Evolutionary conservation across 2,329 filamentous ascomycete genomes (phyloP).

Genomic region (Aspergillus melleus): DNA sequence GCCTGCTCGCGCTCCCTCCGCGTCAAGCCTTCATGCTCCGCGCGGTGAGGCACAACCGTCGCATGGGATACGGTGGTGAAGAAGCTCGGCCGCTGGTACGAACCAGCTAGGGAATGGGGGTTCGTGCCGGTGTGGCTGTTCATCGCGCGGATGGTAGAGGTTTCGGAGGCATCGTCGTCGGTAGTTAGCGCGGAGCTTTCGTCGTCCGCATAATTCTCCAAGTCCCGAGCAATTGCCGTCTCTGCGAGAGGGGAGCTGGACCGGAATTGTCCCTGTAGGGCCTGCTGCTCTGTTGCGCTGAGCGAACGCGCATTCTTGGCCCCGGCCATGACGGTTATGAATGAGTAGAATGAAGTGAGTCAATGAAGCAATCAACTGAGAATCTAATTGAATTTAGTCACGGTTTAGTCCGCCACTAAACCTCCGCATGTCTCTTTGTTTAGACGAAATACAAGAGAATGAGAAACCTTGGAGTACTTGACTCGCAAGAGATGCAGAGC

Average conservation of each 20-base stretch:
- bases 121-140: constrained; percentile 38
- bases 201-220: constrained; percentile 64
- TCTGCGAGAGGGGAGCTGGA: constrained; percentile 67
- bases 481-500: background rate
- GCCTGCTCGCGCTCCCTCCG: constrained; percentile 56
- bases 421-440: background rate
- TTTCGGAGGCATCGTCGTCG: constrained; percentile 41
- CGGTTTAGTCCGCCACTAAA: background rate
- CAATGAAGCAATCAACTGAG: background rate
- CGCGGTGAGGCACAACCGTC: constrained; percentile 59
- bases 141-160: constrained; percentile 43
- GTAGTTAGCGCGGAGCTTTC: constrained; percentile 42
- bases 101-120: constrained; percentile 56
- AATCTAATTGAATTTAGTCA: background rate
- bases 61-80: constrained; percentile 72
- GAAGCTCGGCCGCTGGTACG: constrained; percentile 75
- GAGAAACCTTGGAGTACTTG: background rate
- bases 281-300: constrained; percentile 28
- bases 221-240: constrained; percentile 64
- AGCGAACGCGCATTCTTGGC: constrained; percentile 26
- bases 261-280: constrained; percentile 49
- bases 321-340: constrained; percentile 29
- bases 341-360: background rate
- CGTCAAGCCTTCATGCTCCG: constrained; percentile 48
- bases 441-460: background rate